These are phyloP conservation scores for Eucalyptus sp. DNA, from an alignment of 345 rosid species.

Conservation along the genomic window DNA sequence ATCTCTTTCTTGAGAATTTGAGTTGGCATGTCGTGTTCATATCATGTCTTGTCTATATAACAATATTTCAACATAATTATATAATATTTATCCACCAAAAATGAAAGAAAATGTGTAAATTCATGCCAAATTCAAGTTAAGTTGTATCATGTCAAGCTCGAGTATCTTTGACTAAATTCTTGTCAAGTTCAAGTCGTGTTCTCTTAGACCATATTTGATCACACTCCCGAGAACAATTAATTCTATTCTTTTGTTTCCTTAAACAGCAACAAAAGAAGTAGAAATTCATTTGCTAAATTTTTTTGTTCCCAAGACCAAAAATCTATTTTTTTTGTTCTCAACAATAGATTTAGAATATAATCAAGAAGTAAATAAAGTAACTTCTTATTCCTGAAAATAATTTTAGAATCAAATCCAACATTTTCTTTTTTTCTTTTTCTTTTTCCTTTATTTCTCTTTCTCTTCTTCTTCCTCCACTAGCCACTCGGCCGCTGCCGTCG, in stretches of 20 bases:
- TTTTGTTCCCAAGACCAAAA: no score
- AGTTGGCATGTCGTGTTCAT: fast-evolving
- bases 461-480: no score
- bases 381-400: fast-evolving
- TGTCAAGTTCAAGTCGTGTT: neutral
- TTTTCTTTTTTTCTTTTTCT: no score
- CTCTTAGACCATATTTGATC: neutral
- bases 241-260: no score
- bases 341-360: no score
- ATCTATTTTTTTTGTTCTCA: no score
- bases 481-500: fast-evolving
- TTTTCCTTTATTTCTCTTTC: no score
- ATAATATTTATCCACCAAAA: neutral
- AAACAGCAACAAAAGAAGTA: no score
- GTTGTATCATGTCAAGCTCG: neutral
- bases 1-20: neutral
- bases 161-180: neutral
- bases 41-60: neutral
- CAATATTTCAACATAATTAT: neutral
- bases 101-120: neutral
- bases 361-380: no score
- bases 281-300: no score
- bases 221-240: no score
- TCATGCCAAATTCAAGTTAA: neutral
- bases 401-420: no score